Base-by-base conservation (phyloP, 2,329 filamentous ascomycete genomes). In the Calonectria leucothoes region DNA sequence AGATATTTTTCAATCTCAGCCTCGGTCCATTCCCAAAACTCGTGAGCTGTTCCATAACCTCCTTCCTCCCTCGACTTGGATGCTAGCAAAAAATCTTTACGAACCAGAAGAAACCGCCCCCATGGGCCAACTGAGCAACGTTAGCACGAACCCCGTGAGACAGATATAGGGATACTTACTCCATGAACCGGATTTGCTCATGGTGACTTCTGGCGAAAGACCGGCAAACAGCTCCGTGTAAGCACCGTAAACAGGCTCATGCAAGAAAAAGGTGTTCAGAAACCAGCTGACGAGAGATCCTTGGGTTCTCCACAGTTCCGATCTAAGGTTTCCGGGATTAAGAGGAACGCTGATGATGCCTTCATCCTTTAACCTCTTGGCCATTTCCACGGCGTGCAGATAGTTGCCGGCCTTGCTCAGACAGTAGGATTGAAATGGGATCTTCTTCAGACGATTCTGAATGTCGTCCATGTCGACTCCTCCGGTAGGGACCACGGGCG, bases 371-470 rank as follows among this genome's bases (percentile, higher is more conserved):
- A 73, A 2, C 6, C 70, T 67, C 1, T 69, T 55, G 6, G 76
- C 71, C 1, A 77, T 14, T 4, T 69, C 64, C 0, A 59, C 66
- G 2, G 69, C 65, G 0, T 77, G 65, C 2, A 76, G 77, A 64
- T 74, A 77, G 3, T 77, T 77, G 4, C 74, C 75, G 1, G 74
- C 69, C 45, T 77, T 77, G 25, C 75, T 76, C 27, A 70, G 70
- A 20, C 66, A 68, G 8, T 77, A 83, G 31, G 75, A 76, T 25
- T 73, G 73, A 12, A 61, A 25, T 37, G 75, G 67, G 2, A 64
- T 55, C 12, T 75, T 66, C 10, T 72, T 10, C 0, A 51, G 15
- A 2, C 65, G 45, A 2, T 37, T 45, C 1, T 66, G 31, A 1
- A 77, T 27, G 6, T 75, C 39, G 11, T 57, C 20, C 25, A 77